Conservation (phyloP, 2,329 filamentous ascomycete species). For the Pestalotiopsis sp. region DNA sequence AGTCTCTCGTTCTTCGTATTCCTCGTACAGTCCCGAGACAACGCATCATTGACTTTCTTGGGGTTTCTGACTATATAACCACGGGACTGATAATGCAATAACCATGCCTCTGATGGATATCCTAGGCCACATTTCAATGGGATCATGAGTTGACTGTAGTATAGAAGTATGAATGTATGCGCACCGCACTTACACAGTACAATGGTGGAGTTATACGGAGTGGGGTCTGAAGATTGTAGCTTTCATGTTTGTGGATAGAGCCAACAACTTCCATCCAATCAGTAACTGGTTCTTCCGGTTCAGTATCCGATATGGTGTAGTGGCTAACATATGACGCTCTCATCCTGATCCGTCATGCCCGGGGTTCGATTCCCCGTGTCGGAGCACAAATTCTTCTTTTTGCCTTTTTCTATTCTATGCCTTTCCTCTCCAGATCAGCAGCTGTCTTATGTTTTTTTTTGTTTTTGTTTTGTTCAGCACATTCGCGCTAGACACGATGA, state of each 20-base stretch:
- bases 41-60: no score
- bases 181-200: background rate
- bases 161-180: background rate
- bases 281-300: background rate
- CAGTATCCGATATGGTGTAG: conserved; percentile 8
- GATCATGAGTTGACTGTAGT: no score
- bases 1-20: no score
- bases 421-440: background rate
- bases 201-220: background rate
- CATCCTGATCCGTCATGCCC: conserved; percentile 26
- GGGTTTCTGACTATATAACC: no score
- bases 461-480: no score
- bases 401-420: background rate
- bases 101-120: no score
- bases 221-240: background rate
- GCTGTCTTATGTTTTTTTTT: no score
- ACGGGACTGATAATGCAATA: no score
- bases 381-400: conserved; percentile 16
- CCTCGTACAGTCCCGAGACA: no score
- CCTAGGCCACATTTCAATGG: no score
- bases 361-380: conserved; percentile 34
- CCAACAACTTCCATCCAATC: background rate
- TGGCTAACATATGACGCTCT: conserved; percentile 10
- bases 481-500: no score
- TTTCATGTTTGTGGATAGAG: background rate